These are phyloP conservation scores for Xylaria sp. DNA, from an alignment of 2,329 filamentous ascomycete genomes.

Conservation along the genomic window DNA sequence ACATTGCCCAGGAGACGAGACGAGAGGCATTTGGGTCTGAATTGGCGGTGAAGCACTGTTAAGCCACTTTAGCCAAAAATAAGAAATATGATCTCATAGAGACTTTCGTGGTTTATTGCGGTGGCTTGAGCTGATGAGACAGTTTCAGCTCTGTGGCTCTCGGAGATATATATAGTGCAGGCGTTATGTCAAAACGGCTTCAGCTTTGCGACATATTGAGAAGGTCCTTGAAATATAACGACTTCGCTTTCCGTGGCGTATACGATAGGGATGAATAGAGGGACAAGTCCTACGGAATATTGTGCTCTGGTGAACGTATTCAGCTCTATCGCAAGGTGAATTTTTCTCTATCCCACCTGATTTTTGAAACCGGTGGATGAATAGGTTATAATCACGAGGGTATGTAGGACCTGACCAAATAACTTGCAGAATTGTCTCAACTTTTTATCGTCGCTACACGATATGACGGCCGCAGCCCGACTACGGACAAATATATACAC, in stretches of 20 bases:
- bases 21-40: neutral
- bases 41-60: conserved; percentile 4
- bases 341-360: neutral
- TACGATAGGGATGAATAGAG: neutral
- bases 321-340: neutral
- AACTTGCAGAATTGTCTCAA: neutral
- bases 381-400: neutral
- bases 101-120: neutral
- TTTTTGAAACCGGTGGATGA: neutral
- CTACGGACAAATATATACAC: neutral
- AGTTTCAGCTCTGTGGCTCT: conserved; percentile 11
- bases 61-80: conserved; percentile 11
- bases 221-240: neutral
- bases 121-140: neutral
- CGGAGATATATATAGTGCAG: conserved; percentile 15
- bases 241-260: conserved; percentile 20
- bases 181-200: neutral
- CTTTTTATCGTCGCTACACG: neutral
- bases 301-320: neutral
- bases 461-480: neutral
- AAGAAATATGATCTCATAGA: neutral
- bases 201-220: neutral
- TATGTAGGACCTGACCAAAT: neutral
- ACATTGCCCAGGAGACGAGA: neutral
- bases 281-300: neutral